Conservation (phyloP, 2,329 filamentous ascomycete genomes). For the Fusarium sp. region DNA sequence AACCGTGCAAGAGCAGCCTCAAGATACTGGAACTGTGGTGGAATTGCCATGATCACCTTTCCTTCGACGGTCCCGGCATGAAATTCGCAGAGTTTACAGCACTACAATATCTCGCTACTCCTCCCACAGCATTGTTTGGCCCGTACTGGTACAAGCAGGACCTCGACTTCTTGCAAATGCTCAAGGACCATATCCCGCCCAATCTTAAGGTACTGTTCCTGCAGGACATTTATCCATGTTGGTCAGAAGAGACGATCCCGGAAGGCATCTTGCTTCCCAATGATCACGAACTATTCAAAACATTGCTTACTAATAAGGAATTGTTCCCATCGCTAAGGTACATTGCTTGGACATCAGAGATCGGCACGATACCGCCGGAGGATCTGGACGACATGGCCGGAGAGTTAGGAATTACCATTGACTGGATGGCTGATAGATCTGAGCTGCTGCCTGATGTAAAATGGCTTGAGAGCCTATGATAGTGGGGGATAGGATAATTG, state of each 20-base stretch:
- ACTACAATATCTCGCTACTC: neutral
- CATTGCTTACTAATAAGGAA: neutral
- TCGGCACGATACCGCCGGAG: neutral
- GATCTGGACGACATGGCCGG: fast-evolving
- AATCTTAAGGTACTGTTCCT: neutral
- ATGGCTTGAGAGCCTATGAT: neutral
- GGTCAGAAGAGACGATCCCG: neutral
- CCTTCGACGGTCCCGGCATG: fast-evolving
- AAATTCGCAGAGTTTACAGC: neutral
- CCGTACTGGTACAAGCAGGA: fast-evolving
- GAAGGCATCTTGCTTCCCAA: neutral
- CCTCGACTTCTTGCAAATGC: neutral
- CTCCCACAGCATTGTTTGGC: fast-evolving
- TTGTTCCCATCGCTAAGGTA: neutral
- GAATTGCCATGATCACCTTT: fast-evolving
- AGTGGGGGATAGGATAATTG: too few relatives aligned
- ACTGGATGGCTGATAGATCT: fast-evolving
- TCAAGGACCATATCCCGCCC: neutral
- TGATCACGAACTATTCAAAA: neutral
- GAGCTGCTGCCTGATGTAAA: neutral
- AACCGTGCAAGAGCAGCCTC: neutral
- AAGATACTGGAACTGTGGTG: neutral
- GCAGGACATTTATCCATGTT: neutral
- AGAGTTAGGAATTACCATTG: neutral
- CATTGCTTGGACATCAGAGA: neutral